These are phyloP conservation scores for Acrocalymma vagum DNA, from an alignment of 2,329 filamentous ascomycete genomes.

Conservation along the genomic window DNA sequence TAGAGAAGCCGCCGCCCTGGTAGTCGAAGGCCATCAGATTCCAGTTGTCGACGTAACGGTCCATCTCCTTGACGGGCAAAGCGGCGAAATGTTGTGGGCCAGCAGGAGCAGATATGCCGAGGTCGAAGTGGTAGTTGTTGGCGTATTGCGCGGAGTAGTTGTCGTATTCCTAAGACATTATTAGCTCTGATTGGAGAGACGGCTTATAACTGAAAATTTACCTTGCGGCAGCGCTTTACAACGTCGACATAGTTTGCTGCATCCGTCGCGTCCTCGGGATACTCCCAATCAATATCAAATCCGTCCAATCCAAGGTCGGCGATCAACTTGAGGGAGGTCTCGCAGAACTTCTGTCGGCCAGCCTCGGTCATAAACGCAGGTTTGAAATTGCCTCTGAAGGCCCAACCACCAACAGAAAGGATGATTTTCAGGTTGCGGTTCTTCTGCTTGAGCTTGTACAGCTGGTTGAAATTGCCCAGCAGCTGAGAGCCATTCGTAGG, in stretches of 20 bases:
- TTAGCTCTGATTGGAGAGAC: background rate
- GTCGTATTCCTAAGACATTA: slow-evolving; percentile 40
- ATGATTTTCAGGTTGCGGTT: slow-evolving; percentile 80
- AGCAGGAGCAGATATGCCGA: slow-evolving; percentile 55
- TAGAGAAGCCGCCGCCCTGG: slow-evolving; percentile 79
- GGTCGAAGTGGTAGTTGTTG: slow-evolving; percentile 50
- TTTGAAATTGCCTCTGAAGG: slow-evolving; percentile 79
- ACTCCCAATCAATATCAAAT: slow-evolving; percentile 57
- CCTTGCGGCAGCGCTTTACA: slow-evolving; percentile 42
- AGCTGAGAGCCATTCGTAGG: slow-evolving; percentile 73
- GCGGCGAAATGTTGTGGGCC: slow-evolving; percentile 49
- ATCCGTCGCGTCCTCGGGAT: slow-evolving; percentile 49
- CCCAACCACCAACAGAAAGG: slow-evolving; percentile 84
- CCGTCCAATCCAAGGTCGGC: slow-evolving; percentile 77
- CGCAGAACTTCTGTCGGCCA: slow-evolving; percentile 71
- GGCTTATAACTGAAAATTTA: slow-evolving; percentile 26
- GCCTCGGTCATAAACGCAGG: slow-evolving; percentile 69
- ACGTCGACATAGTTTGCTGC: slow-evolving; percentile 48
- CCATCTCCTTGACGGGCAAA: slow-evolving; percentile 50
- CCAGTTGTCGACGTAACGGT: slow-evolving; percentile 55
- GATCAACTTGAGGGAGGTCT: slow-evolving; percentile 76
- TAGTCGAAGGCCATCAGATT: slow-evolving; percentile 71
- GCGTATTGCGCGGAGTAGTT: slow-evolving; percentile 47
- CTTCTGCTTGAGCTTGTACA: slow-evolving; percentile 78
- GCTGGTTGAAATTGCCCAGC: slow-evolving; percentile 80